Conservation (phyloP, 2,329 filamentous ascomycete species). For the Golovinomyces cichoracearum region DNA sequence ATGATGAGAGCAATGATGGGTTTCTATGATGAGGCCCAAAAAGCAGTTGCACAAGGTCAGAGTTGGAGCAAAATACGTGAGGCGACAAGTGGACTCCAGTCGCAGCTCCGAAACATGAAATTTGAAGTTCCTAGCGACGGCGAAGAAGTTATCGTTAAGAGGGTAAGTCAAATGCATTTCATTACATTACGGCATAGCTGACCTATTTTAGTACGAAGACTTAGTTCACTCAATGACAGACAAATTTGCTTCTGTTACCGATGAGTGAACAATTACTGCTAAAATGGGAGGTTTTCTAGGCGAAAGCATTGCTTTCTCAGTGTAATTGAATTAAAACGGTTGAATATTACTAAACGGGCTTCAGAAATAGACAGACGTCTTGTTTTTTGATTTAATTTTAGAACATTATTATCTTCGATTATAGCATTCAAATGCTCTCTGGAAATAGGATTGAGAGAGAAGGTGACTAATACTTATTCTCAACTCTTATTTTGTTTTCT, state of each 20-base stretch:
- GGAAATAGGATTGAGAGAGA: no score
- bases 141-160: constrained; percentile 56
- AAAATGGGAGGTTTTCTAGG: no score
- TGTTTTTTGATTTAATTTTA: no score
- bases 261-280: constrained; percentile 76
- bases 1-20: constrained; percentile 99
- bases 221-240: constrained; percentile 81
- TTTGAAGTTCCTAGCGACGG: constrained; percentile 81
- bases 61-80: constrained; percentile 85
- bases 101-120: constrained; percentile 70
- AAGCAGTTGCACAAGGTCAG: constrained; percentile 74
- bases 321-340: no score
- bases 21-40: constrained; percentile 93
- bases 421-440: no score
- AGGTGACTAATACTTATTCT: no score
- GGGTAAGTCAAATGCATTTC: constrained; percentile 30
- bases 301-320: no score
- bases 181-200: constrained; percentile 3
- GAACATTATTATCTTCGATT: no score
- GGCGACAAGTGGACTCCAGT: constrained; percentile 65
- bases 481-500: not conserved
- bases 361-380: no score
- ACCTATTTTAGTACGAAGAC: constrained; percentile 48
- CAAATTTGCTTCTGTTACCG: constrained; percentile 86
- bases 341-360: no score